A percentile compares a stretch with the other conserved stretches of the same genome.
These are phyloP conservation scores for Centella asiatica DNA, from an alignment of 129 eudicot species.

Conservation along the genomic window DNA sequence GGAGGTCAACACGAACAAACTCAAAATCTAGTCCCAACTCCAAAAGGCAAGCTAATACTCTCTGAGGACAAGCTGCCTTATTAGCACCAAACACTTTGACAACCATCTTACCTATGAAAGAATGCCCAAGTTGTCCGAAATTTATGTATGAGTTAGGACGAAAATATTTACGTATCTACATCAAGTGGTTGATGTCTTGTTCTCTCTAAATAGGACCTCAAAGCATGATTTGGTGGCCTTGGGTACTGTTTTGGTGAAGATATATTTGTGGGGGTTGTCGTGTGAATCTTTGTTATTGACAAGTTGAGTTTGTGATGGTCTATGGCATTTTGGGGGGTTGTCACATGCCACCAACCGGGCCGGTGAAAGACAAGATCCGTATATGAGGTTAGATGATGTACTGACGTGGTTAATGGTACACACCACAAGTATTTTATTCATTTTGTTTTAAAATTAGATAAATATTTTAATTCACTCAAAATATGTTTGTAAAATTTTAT, in stretches of 20 bases:
- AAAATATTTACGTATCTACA: background rate
- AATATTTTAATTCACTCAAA: too few relatives aligned
- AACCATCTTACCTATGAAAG: slow-evolving; percentile 32
- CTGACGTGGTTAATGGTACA: background rate
- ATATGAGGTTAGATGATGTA: background rate
- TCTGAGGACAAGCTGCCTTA: slow-evolving; percentile 60
- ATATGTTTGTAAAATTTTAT: too few relatives aligned
- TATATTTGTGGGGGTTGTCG: background rate
- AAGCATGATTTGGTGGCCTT: too few relatives aligned
- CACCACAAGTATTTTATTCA: background rate
- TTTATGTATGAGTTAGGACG: background rate
- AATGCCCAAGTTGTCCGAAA: background rate
- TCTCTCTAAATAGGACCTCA: too few relatives aligned
- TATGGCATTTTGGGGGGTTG: background rate
- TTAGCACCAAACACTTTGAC: slow-evolving; percentile 64
- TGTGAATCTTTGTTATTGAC: background rate
- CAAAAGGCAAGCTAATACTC: slow-evolving; percentile 66
- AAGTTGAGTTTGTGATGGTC: background rate
- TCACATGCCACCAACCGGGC: slow-evolving; percentile 15
- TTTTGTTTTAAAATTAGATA: background rate
- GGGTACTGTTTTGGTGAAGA: too few relatives aligned
- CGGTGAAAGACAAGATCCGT: background rate
- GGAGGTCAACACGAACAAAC: slow-evolving; percentile 50
- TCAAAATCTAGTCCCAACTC: slow-evolving; percentile 59
- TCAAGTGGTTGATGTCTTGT: background rate